phyloP scores from a whole-genome alignment of 2,329 filamentous ascomycete genomes.

The Zopfia rhizophila region DNA sequence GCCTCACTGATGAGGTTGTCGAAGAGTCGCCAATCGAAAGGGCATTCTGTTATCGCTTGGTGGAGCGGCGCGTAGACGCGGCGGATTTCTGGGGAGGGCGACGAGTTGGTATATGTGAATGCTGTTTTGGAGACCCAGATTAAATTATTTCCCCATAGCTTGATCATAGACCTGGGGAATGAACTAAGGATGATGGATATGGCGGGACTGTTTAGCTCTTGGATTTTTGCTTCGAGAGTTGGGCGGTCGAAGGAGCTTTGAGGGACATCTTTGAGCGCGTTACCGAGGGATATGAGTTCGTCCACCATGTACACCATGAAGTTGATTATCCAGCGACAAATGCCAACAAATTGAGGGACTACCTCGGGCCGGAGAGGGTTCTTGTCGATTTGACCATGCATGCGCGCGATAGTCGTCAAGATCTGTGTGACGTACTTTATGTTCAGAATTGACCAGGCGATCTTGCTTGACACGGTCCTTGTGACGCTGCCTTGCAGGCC shows the following conservation, averaged over 20 bases:
- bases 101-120: slow-evolving; percentile 49
- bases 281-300: slow-evolving; percentile 55
- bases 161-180: slow-evolving; percentile 51
- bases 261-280: slow-evolving; percentile 28
- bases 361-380: slow-evolving; percentile 43
- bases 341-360: slow-evolving; percentile 65
- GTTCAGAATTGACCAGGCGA: slow-evolving; percentile 79
- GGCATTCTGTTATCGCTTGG: slow-evolving; percentile 43
- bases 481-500: slow-evolving; percentile 59
- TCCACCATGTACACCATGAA: slow-evolving; percentile 67
- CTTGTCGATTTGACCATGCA: slow-evolving; percentile 62
- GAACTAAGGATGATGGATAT: slow-evolving; percentile 45
- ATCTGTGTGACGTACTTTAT: slow-evolving; percentile 73
- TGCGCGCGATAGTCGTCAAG: slow-evolving; percentile 66
- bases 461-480: slow-evolving; percentile 75
- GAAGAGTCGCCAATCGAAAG: slow-evolving; percentile 59
- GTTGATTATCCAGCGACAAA: slow-evolving; percentile 82
- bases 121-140: slow-evolving; percentile 43
- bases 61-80: slow-evolving; percentile 54
- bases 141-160: slow-evolving; percentile 45
- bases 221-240: slow-evolving; percentile 36
- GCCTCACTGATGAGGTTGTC: slow-evolving; percentile 66
- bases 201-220: slow-evolving; percentile 46
- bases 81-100: slow-evolving; percentile 56
- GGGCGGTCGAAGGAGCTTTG: slow-evolving; percentile 55